Conservation (phyloP, 345 rosid genomes). For the Acer yangbiense region DNA sequence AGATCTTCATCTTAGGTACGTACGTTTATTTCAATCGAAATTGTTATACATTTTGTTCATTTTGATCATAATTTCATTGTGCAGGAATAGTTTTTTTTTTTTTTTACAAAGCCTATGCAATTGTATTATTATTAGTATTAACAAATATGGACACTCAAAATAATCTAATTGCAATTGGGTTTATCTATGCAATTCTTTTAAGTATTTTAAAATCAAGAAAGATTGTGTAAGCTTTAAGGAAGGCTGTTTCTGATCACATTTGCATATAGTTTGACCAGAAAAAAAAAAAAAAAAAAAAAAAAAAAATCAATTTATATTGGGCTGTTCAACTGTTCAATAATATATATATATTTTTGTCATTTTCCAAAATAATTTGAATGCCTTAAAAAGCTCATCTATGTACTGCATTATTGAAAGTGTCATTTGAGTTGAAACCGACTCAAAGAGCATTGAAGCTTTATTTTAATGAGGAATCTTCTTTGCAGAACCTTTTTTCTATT, state of each 20-base stretch:
- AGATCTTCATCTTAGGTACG: conserved; percentile 97
- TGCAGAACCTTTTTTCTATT: background rate
- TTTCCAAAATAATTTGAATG: background rate
- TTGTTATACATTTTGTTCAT: background rate
- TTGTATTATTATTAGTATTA: background rate
- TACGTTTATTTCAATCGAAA: conserved; percentile 11
- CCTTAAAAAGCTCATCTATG: background rate
- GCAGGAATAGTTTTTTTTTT: background rate
- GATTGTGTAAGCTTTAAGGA: background rate
- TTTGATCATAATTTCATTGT: background rate
- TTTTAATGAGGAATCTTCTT: conserved; percentile 25
- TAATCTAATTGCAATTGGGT: background rate
- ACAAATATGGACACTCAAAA: background rate
- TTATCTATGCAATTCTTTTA: background rate
- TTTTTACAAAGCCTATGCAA: background rate
- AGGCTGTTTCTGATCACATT: conserved; percentile 9
- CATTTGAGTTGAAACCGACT: conserved; percentile 26
- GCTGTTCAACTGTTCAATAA: conserved; percentile 39
- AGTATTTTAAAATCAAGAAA: background rate
- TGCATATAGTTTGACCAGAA: conserved; percentile 9
- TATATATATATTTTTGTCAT: background rate
- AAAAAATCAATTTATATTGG: conserved; percentile 12
- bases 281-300: conserved; percentile 9
- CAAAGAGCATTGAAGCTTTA: conserved; percentile 26
- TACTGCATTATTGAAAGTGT: conserved; percentile 3